A percentile compares a stretch with the other conserved stretches of the same genome.
These are phyloP conservation scores for Fusarium incarnatum DNA, from an alignment of 2,329 filamentous ascomycete species.

Conservation along the genomic window DNA sequence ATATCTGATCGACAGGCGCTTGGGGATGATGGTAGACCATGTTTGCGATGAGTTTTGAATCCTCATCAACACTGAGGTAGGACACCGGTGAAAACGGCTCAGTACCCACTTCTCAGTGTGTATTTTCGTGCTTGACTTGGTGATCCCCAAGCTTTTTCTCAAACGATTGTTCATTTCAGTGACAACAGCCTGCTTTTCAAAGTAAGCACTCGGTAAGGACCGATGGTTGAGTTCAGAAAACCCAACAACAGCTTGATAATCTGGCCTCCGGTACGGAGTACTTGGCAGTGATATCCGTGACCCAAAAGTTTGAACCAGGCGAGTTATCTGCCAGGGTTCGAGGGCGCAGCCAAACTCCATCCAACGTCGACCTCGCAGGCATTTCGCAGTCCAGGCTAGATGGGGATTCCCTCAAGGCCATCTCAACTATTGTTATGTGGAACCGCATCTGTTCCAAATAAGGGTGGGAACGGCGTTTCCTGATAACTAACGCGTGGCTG, in stretches of 20 bases:
- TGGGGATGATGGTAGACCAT: conserved; percentile 31
- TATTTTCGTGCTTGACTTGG: conserved; percentile 10
- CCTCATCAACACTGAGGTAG: conserved; percentile 11
- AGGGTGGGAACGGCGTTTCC: conserved; percentile 30
- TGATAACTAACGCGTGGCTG: conserved; percentile 14
- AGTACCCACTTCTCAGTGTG: conserved; percentile 22
- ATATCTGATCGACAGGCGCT: conserved; percentile 38
- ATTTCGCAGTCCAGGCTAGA: conserved; percentile 11
- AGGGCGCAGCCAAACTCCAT: conserved; percentile 40
- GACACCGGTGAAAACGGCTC: conserved; percentile 22
- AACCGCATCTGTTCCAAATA: conserved; percentile 9
- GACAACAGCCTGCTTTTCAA: neutral
- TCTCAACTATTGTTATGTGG: conserved; percentile 29
- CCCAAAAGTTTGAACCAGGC: conserved; percentile 37
- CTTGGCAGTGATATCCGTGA: conserved; percentile 15
- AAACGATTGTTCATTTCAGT: conserved; percentile 5
- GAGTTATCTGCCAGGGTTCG: conserved; percentile 36
- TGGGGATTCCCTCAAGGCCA: conserved; percentile 25
- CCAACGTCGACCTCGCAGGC: conserved; percentile 15
- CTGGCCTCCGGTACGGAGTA: conserved; percentile 11
- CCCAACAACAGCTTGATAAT: conserved; percentile 8
- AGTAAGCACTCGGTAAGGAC: conserved; percentile 16
- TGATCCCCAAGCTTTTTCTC: neutral
- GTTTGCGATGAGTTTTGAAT: conserved; percentile 41
- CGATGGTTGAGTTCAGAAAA: neutral